Base-by-base conservation (phyloP, 2,329 filamentous ascomycete species). In the Diaporthe longicolla region DNA sequence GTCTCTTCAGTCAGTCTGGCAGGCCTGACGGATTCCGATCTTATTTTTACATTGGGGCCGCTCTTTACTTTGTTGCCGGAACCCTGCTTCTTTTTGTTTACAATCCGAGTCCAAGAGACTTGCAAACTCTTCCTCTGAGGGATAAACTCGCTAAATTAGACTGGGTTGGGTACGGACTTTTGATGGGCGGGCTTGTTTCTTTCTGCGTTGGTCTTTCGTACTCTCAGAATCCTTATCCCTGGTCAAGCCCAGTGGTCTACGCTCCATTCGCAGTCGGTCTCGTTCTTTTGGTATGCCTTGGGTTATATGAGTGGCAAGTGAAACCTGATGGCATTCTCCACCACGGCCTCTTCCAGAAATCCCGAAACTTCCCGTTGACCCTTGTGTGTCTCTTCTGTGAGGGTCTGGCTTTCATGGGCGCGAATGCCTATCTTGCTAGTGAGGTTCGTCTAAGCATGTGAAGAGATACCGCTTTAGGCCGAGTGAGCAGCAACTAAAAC, bases 331-430 rank as follows among this genome's bases (percentile, higher is more conserved):
- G 59, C 17, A 45, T 63, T 21, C 19, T 63, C 15, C 59, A 63
- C 17, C 59, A 63, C 9, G 59, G 59, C 9, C 59, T 63, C 40
- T 63, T 63, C 19, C 37, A n/a, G 24, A 63, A 63, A 48, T 63
- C 59, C 17, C 37, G 59, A 17, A 48, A 63, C 9, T 63, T 63
- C 19, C 59, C 59, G 4, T 26, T 63, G 5, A 63, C 59, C 9
- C 59, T 63, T 21, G 26, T 63, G 7, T 63, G 59, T 19, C 59
- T 63, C 40, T 63, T 63, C 59, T 63, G 59, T 8, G 59, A 63
- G 26, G 59, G 59, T 26, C 59, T 63, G 6, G 59, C 59, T 21
- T 63, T 63, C 10, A 63, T 63, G 59, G 17, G 59, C 9, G 59
- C 59, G 10, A 63, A 63, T 32, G 59, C 59, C 19, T 63, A 63